phyloP scores from a whole-genome alignment of 2,329 filamentous ascomycete species.

The Fusarium sp. region DNA sequence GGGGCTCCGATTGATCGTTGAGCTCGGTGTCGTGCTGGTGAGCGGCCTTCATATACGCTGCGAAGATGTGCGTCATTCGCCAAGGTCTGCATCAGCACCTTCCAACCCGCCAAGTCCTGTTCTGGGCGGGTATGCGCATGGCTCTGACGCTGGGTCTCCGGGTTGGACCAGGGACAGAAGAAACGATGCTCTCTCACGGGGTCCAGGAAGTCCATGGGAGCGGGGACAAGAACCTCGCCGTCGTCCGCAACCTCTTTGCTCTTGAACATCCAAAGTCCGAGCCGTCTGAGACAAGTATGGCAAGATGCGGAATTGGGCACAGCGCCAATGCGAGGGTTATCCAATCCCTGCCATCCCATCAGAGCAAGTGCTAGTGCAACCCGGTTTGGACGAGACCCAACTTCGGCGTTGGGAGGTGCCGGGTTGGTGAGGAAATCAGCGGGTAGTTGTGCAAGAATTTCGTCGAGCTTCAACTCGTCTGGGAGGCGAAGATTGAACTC shows the following conservation, averaged over 20 bases:
- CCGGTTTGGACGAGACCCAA: conserved; percentile 60
- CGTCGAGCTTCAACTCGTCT: conserved; percentile 63
- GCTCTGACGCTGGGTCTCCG: conserved; percentile 66
- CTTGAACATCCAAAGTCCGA: conserved; percentile 95
- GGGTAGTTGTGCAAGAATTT: conserved; percentile 63
- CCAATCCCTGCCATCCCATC: conserved; percentile 80
- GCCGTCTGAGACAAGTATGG: conserved; percentile 84
- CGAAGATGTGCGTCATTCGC: conserved; percentile 70
- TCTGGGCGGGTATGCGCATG: conserved; percentile 50
- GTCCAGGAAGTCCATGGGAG: conserved; percentile 76
- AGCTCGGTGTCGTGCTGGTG: conserved; percentile 31
- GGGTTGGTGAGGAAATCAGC: conserved; percentile 65
- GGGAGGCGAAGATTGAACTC: conserved; percentile 72
- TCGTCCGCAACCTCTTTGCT: conserved; percentile 73
- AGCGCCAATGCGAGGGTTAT: conserved; percentile 65
- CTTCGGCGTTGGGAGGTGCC: conserved; percentile 47
- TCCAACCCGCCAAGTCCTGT: conserved; percentile 64
- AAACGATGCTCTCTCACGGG: conserved; percentile 80
- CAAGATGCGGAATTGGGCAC: conserved; percentile 83
- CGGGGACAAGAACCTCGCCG: conserved; percentile 66
- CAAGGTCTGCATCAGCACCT: conserved; percentile 65
- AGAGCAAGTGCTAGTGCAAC: conserved; percentile 77
- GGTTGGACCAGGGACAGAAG: conserved; percentile 85
- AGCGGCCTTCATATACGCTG: conserved; percentile 49
- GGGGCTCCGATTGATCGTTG: conserved; percentile 29